Evolutionary conservation across 495 filamentous ascomycete species (phyloP), one percentile per base, ranked within the genome.

Genomic region (Clohesyomyces aquaticus): DNA sequence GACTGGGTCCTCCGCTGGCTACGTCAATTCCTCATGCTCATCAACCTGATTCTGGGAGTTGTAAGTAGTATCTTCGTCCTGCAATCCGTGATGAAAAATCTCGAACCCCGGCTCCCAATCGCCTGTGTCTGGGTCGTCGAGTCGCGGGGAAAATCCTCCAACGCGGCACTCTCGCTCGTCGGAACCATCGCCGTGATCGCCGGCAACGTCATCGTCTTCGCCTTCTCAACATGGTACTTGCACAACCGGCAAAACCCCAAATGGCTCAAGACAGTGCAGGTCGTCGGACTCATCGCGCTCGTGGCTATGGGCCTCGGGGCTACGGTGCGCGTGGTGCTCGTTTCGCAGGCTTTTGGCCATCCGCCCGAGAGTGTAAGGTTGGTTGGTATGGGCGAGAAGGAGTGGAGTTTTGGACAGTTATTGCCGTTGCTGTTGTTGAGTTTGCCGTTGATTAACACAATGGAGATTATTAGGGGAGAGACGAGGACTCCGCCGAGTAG

Each of bases 1-100:
- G 83, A 86, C 70, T 83, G 82, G 82, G 83, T 86, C 0, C 65
- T 86, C 52, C 72, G 83, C 32, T 86, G 83, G 83, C 72, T 86
- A 73, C 74, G 83, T 6, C 82, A 86, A 69, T 60, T 78, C 16
- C 74, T 85, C 70, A 85, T 86, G 81, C 79, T 85, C 65, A 77
- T 79, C 56, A 86, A 84, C 73, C 66, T 86, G 21, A 74, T 74
- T 3, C 77, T 86, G 27, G 77, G 74, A 4, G 73, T 74, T 57
- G 71, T 81, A 1, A 79, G 73, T 38, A 83, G 83, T 6, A 73
- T 82, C 19, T 81, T 79, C 62, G 73, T 85, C 23, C 68, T 85
- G 42, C 71, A 75, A 59, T 73, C 72, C 46, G 79, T 81, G 42
- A 75, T 75, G 63, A 72, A 73, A 28, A 77, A 77, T n/a, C 66